Conservation (phyloP, 1,284 basidiomycete genomes). For the Tilletia walkeri region DNA sequence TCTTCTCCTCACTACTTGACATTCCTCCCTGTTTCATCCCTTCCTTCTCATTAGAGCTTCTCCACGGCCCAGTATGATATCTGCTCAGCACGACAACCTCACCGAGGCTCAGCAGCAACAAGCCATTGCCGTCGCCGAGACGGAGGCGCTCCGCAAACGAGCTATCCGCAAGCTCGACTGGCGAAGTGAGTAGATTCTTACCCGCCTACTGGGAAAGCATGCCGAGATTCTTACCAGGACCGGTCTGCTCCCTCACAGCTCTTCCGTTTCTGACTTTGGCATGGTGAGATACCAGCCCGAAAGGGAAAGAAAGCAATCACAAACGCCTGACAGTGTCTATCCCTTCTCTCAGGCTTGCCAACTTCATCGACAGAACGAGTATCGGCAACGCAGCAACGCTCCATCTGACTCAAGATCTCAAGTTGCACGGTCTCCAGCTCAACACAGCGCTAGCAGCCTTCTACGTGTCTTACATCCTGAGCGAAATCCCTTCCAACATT, state of each 20-base stretch:
- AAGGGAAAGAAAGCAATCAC: background rate
- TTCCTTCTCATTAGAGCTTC: too few species aligned
- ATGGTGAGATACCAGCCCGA: background rate
- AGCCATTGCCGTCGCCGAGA: slow-evolving; percentile 10
- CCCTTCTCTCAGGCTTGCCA: background rate
- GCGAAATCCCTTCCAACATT: slow-evolving; percentile 54
- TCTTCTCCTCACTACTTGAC: too few species aligned
- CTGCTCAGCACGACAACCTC: background rate
- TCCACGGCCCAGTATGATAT: too few species aligned
- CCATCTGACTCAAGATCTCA: slow-evolving; percentile 43
- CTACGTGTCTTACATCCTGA: slow-evolving; percentile 53
- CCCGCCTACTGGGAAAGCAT: too few species aligned
- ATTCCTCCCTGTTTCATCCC: too few species aligned
- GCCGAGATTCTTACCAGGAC: too few species aligned
- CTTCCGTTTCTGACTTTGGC: slow-evolving; percentile 10
- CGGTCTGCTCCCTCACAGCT: background rate
- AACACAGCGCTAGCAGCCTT: slow-evolving; percentile 49
- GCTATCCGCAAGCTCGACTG: slow-evolving; percentile 23
- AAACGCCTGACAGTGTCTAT: background rate
- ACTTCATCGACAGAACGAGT: slow-evolving; percentile 28
- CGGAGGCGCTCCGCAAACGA: slow-evolving; percentile 19
- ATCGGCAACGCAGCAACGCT: slow-evolving; percentile 47
- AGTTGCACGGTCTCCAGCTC: slow-evolving; percentile 41
- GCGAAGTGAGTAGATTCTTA: background rate
- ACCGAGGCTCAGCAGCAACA: background rate